These are phyloP conservation scores for Discostella pseudostelligera DNA, from an alignment of 108 stramenopile genomes.

Conservation along the genomic window DNA sequence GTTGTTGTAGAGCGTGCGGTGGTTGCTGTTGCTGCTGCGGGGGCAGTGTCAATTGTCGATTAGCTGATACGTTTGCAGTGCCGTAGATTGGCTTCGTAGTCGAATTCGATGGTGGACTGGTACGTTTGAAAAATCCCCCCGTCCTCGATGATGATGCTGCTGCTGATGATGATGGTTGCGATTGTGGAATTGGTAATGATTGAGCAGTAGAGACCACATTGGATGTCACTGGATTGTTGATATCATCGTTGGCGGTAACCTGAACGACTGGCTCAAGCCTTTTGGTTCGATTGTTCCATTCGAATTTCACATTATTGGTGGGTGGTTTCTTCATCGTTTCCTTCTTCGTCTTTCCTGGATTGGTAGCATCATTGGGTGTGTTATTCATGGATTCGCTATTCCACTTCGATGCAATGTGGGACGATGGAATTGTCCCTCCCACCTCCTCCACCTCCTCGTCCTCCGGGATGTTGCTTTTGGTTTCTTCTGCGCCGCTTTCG, in stretches of 20 bases:
- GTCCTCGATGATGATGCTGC: conserved; percentile 5
- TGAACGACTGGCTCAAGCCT: neutral
- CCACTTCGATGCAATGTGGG: neutral
- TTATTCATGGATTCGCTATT: neutral
- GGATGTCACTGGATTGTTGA: neutral
- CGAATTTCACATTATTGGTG: conserved; percentile 1
- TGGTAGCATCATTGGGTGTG: neutral
- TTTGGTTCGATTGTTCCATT: neutral
- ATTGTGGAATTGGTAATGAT: neutral
- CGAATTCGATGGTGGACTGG: neutral
- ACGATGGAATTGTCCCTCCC: neutral
- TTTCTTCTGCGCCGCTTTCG: neutral
- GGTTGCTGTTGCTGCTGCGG: conserved; percentile 8
- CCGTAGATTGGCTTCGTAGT: neutral
- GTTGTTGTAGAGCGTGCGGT: neutral
- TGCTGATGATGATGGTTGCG: neutral
- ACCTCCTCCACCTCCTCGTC: neutral
- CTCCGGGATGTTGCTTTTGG: neutral
- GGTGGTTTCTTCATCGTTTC: neutral
- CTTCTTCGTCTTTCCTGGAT: neutral
- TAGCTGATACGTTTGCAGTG: neutral
- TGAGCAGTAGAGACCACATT: neutral
- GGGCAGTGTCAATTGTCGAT: neutral
- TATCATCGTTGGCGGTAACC: neutral
- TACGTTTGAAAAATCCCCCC: neutral